Evolutionary conservation across 1,139 yeast species (phyloP), one percentile per base, ranked within the genome.

Genomic region (Kluyveromyces sp.): DNA sequence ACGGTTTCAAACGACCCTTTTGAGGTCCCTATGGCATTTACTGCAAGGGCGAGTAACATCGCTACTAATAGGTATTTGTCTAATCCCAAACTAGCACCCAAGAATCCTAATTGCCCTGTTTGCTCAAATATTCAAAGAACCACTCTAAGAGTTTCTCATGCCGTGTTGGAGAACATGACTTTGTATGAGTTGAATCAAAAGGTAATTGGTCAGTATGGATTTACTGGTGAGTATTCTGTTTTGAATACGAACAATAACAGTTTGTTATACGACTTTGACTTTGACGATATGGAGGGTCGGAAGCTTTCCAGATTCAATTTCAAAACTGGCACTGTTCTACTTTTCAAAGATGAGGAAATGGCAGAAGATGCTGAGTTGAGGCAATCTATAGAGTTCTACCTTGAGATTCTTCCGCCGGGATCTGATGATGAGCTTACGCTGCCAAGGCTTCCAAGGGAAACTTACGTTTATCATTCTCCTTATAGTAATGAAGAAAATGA

Each of bases 191-290:
- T 79, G 50, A 71, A 84, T 16, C 67, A 70, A 1, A 50, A 64
- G 4, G 57, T 86, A 3, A 63, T 69, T 20, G 56, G 56, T 1
- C 68, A 69, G 41, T 80, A 82, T 54, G 70, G 69, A 0, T 87
- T 78, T 58, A 71, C 74, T 3, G 85, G 80, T 18, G 95, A 83
- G 45, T 68, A 87, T 1, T 71, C 84, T 4, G 68, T 92, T 0
- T 64, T 84, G 19, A 75, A 84, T 33, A 70, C 80, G 25, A 78
- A 75, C 2, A 66, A 73, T 18, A 77, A 80, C 30, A 75, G 74
- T 50, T 70, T 92, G 48, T 65, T 94, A 9, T 87, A 86, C 56
- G 98, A 94, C 63, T 73, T 73, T 41, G 99, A 94, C 57, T 87
- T 86, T 62, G 96, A 87, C 43, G 97, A 89, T 57, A 82, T 89